These are phyloP conservation scores for Laguncularia racemosa DNA, from an alignment of 345 rosid species.

Conservation along the genomic window DNA sequence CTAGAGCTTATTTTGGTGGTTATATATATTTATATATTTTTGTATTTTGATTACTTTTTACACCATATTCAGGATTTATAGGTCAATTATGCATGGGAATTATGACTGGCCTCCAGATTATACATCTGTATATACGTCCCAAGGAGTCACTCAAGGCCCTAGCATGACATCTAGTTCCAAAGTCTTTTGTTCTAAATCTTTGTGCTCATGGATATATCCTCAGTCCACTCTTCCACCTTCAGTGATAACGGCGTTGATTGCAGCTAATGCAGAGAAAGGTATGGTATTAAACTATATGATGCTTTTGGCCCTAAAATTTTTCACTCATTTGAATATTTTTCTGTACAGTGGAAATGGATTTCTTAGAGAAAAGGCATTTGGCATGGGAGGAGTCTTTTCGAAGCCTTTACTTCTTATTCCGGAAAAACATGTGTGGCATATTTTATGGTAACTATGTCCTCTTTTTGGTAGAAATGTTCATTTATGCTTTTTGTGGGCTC, in stretches of 20 bases:
- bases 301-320: slow-evolving; percentile 3
- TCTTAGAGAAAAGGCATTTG: slow-evolving; percentile 52
- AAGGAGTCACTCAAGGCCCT: slow-evolving; percentile 15
- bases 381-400: slow-evolving; percentile 94
- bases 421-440: slow-evolving; percentile 58
- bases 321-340: slow-evolving; percentile 9
- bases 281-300: slow-evolving; percentile 15
- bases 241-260: slow-evolving; percentile 49
- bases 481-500: no score
- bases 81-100: slow-evolving; percentile 42
- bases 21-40: no score
- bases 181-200: slow-evolving; percentile 34
- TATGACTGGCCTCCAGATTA: slow-evolving; percentile 33
- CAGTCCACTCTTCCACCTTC: slow-evolving; percentile 77
- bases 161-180: slow-evolving; percentile 32
- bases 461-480: background rate
- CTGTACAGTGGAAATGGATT: slow-evolving; percentile 49
- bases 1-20: background rate
- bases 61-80: slow-evolving; percentile 50
- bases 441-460: slow-evolving; percentile 65
- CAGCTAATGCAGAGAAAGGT: slow-evolving; percentile 65
- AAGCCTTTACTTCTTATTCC: slow-evolving; percentile 74
- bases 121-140: slow-evolving; percentile 5
- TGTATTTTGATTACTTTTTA: background rate
- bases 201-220: slow-evolving; percentile 92